Evolutionary conservation across 139 green algal species (phyloP).

Genomic region (Microglena sp.): DNA sequence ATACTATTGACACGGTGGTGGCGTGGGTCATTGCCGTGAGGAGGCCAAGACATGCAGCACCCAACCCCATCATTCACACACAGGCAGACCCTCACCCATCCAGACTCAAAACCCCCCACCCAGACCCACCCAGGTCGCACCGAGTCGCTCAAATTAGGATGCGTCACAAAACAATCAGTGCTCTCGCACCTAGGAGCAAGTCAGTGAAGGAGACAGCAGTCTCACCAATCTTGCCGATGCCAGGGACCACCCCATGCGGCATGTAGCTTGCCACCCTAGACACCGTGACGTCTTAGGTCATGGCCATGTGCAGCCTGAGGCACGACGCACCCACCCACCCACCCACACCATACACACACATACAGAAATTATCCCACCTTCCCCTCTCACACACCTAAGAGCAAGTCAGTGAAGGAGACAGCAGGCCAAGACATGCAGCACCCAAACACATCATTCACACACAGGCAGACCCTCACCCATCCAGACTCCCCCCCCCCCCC

Average conservation of each 20-base stretch:
- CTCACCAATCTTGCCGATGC: conserved; percentile 59
- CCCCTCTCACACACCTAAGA: conserved; percentile 55
- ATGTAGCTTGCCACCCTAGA: conserved; percentile 48
- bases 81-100: too few species aligned
- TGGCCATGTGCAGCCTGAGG: conserved; percentile 72
- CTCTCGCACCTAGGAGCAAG: conserved; percentile 70
- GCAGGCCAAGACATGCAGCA: conserved; percentile 53
- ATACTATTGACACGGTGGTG: conserved; percentile 42
- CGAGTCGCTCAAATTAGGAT: too few species aligned
- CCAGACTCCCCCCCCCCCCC: too few species aligned
- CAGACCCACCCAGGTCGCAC: too few species aligned
- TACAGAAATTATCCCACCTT: too few species aligned
- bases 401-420: conserved; percentile 74
- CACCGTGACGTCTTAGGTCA: conserved; percentile 67
- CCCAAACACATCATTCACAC: neutral
- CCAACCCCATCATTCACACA: conserved; percentile 68
- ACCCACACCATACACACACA: conserved; percentile 20
- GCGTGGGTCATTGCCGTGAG: conserved; percentile 80
- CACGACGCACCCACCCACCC: conserved; percentile 12
- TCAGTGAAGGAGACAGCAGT: conserved; percentile 78
- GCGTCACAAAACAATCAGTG: too few species aligned
- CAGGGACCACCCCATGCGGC: conserved; percentile 39
- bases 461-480: too few species aligned
- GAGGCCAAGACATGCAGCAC: conserved; percentile 49
- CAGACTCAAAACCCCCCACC: too few species aligned